Conservation (phyloP, 2,329 filamentous ascomycete genomes). For the Cordyceps cateniannulata region DNA sequence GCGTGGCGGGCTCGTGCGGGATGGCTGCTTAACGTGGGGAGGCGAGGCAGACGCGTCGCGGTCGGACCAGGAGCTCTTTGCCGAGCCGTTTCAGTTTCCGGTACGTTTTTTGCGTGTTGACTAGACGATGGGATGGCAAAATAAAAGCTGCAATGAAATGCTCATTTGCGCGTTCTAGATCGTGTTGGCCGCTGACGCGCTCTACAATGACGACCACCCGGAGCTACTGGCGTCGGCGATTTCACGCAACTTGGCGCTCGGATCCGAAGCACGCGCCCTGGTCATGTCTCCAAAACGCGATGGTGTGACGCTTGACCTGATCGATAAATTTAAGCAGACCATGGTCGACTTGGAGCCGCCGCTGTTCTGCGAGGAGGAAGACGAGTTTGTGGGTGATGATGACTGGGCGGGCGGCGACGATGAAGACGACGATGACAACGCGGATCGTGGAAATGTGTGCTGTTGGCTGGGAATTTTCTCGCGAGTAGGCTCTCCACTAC, state of each 20-base stretch:
- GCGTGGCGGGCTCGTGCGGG: conserved; percentile 54
- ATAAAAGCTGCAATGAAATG: neutral
- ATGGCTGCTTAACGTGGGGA: conserved; percentile 71
- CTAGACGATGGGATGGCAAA: neutral
- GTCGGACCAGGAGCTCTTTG: conserved; percentile 38
- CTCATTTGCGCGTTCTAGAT: conserved; percentile 38
- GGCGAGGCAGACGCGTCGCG: conserved; percentile 34
- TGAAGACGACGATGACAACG: conserved; percentile 33
- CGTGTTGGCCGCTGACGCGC: conserved; percentile 75
- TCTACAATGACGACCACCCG: conserved; percentile 84
- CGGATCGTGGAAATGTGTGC: conserved; percentile 35
- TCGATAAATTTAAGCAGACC: conserved; percentile 52
- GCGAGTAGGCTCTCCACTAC: conserved; percentile 23
- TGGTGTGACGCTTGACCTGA: conserved; percentile 55
- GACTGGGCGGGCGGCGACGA: conserved; percentile 61
- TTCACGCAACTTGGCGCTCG: conserved; percentile 53
- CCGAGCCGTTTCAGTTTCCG: conserved; percentile 44
- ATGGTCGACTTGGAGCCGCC: conserved; percentile 48
- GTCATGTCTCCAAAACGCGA: conserved; percentile 78
- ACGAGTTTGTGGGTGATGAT: conserved; percentile 59
- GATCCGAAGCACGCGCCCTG: conserved; percentile 56
- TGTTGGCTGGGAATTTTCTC: conserved; percentile 66
- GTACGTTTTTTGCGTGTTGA: conserved; percentile 22
- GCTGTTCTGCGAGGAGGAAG: conserved; percentile 51
- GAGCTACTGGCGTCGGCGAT: conserved; percentile 66